Evolutionary conservation across 179 eudicot genomes (phyloP).

Genomic region (Spinacia oleracea): DNA sequence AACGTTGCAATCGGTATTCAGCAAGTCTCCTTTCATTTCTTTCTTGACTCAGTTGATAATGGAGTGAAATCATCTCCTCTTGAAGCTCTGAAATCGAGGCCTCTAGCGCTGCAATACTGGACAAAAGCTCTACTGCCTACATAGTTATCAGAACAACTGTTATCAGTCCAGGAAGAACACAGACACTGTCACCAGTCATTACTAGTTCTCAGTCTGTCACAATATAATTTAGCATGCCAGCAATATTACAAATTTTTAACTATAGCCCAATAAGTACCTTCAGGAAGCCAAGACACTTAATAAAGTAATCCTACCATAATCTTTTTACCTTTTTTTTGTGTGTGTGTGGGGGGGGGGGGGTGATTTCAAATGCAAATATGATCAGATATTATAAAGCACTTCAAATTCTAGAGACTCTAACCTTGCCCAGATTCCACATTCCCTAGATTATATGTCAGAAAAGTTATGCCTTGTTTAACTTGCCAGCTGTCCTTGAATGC

Average conservation of each 20-base stretch:
- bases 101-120: slow-evolving; percentile 36
- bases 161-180: slow-evolving; percentile 19
- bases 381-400: neutral
- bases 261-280: neutral
- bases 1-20: slow-evolving; percentile 33
- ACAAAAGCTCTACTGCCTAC: slow-evolving; percentile 36
- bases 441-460: neutral
- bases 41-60: slow-evolving; percentile 41
- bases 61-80: slow-evolving; percentile 39
- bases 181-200: neutral
- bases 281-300: neutral
- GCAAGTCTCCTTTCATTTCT: slow-evolving; percentile 41
- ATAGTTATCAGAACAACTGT: slow-evolving; percentile 14
- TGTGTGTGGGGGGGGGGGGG: neutral
- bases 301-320: neutral
- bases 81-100: slow-evolving; percentile 32
- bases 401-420: neutral
- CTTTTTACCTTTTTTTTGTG: no score
- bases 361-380: neutral
- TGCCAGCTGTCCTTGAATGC: neutral
- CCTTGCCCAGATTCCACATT: neutral
- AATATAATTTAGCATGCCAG: neutral
- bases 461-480: neutral
- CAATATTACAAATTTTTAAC: neutral
- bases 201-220: neutral